Base-by-base conservation (phyloP, 768 basidiomycete species). In the Lactarius sp. region DNA sequence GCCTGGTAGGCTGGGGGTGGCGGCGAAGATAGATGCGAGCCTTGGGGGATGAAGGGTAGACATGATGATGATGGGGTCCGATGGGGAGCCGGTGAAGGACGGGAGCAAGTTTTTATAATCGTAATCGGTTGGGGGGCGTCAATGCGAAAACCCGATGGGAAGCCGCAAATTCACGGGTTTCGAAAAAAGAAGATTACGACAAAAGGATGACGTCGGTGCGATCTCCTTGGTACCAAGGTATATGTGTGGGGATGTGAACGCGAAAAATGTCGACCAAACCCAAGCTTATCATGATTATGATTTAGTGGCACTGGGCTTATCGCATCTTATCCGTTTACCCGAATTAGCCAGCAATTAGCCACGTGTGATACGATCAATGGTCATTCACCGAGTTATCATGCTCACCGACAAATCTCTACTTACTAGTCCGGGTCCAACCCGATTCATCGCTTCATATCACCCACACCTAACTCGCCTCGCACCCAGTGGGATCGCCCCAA, bases 1-100 rank as follows among this genome's bases (percentile, higher is more conserved):
- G 66, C 90, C 82, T 1, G 91, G 89, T 12, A 81, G 84, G 73
- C 87, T 90, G 67, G 91, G 91, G 56, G 89, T 83, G 59, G 75
- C 79, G 61, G 85, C 81, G 68, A 92, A 91, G 61, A 85, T 88
- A 68, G 84, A 76, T 8, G 88, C 83, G 34, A 92, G 80, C 69
- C 90, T 80, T 44, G 89, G 83, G 27, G 90, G 90, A 62, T 91
- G 89, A 57, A 92, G 72, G 36, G 71, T 68, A 33, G 60, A 62
- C 61, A 66, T 59, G 53, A 52, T 66, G 63, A 20, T 49, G 47
- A 13, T 0, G 68, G 41, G 39, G 56, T 59, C 36, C 16, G 61
- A 58, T 57, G 62, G n/a, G 59, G 55, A 59, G 13, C 41, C 37
- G 18, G 46, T 59, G 49, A 62, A 27, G 31, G 34, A 42, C 5